Evolutionary conservation across 208 protist genomes (phyloP).

Genomic region (Plasmodiophora brassicae): DNA sequence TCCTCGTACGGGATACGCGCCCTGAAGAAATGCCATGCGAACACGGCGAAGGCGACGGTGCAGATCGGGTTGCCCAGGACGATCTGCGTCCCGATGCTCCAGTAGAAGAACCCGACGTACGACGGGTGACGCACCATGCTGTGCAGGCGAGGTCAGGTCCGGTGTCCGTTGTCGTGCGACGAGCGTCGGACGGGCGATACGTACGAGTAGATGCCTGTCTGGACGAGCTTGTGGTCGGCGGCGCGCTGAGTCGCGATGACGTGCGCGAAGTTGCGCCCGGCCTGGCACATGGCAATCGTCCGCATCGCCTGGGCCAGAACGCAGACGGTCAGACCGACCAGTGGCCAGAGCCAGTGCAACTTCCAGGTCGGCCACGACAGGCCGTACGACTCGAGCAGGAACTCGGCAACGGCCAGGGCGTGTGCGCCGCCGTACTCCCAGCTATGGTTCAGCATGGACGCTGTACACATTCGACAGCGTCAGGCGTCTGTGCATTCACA

Average conservation of each 20-base stretch:
- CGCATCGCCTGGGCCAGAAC: not conserved
- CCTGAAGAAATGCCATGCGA: slow-evolving; percentile 9
- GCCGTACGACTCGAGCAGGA: not conserved
- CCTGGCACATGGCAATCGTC: slow-evolving; percentile 10
- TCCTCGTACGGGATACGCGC: not conserved
- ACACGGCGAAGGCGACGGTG: slow-evolving; percentile 2
- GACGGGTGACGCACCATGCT: slow-evolving; percentile 29
- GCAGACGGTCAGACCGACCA: not conserved
- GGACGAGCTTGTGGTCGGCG: not conserved
- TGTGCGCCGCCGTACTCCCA: not conserved
- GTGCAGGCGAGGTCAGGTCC: not conserved
- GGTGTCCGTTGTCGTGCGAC: not conserved
- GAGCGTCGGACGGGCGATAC: not conserved
- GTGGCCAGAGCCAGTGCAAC: not conserved
- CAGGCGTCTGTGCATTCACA: too few species aligned
- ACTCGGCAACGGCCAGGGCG: not conserved
- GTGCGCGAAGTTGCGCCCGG: slow-evolving; percentile 37
- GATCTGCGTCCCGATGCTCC: slow-evolving; percentile 31
- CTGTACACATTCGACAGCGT: not conserved
- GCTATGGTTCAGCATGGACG: not conserved
- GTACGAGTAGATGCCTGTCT: slow-evolving; percentile 37
- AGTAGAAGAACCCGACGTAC: slow-evolving; percentile 36
- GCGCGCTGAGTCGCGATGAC: not conserved
- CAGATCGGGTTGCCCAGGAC: slow-evolving; percentile 20
- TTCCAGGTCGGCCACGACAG: not conserved